A percentile compares a stretch with the other conserved stretches of the same genome.
phyloP scores from a whole-genome alignment of 768 basidiomycete genomes.

The Psilocybe cubensis region DNA sequence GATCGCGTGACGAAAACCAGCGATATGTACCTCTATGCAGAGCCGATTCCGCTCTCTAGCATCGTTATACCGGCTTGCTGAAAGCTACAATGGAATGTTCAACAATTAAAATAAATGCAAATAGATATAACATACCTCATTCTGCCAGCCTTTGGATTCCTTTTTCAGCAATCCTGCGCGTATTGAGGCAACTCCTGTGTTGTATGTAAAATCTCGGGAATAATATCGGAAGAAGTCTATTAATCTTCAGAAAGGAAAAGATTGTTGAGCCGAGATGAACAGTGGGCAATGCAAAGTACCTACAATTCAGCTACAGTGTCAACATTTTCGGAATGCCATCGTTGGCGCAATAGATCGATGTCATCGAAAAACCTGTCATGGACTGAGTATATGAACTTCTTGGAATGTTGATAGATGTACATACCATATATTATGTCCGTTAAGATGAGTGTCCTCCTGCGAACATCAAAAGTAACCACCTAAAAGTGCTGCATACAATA shows the following conservation, averaged over 20 bases:
- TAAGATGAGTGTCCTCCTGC: conserved; percentile 81
- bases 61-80: conserved; percentile 62
- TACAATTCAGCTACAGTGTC: conserved; percentile 94
- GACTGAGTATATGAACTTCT: conserved; percentile 14
- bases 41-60: conserved; percentile 90
- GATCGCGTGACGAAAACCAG: not conserved
- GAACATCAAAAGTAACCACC: conserved; percentile 14
- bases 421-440: conserved; percentile 83
- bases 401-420: conserved; percentile 11
- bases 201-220: conserved; percentile 91
- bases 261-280: conserved; percentile 14
- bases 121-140: conserved; percentile 62
- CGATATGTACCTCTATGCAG: conserved; percentile 82
- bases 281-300: conserved; percentile 24
- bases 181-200: conserved; percentile 90
- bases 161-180: conserved; percentile 89
- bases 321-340: conserved; percentile 93
- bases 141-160: conserved; percentile 93
- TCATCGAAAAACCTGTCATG: conserved; percentile 91
- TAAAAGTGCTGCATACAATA: not conserved
- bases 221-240: conserved; percentile 99
- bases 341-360: conserved; percentile 86
- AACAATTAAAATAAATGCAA: not conserved
- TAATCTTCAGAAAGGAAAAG: conserved; percentile 52
- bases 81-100: conserved; percentile 37